These are phyloP conservation scores for Colletotrichum nymphaeae DNA, from an alignment of 2,329 filamentous ascomycete species.

Conservation along the genomic window DNA sequence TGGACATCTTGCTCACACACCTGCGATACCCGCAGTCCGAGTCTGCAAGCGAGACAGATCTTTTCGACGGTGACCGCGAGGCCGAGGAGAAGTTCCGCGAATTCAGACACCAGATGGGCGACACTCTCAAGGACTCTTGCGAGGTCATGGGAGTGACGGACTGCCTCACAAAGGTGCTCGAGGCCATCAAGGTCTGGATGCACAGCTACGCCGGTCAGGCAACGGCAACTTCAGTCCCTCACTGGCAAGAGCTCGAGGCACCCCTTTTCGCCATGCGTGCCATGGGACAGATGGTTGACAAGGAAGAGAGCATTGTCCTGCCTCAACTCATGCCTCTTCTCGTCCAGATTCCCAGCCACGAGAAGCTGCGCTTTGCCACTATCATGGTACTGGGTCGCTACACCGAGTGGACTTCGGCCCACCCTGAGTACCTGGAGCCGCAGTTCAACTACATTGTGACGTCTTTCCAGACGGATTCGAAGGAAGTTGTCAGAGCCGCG, in stretches of 20 bases:
- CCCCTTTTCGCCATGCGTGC: slow-evolving; percentile 95
- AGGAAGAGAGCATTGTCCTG: slow-evolving; percentile 86
- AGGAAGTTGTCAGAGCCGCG: slow-evolving; percentile 90
- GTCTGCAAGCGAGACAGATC: slow-evolving; percentile 77
- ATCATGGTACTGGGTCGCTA: slow-evolving; percentile 98
- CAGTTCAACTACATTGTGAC: slow-evolving; percentile 97
- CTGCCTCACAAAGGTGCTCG: slow-evolving; percentile 89
- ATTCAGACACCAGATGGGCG: slow-evolving; percentile 97
- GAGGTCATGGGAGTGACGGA: slow-evolving; percentile 95
- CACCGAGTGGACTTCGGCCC: slow-evolving; percentile 96
- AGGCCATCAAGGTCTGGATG: slow-evolving; percentile 90
- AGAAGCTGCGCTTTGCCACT: slow-evolving; percentile 97
- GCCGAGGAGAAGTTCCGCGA: slow-evolving; percentile 97
- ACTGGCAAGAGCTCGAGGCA: slow-evolving; percentile 97
- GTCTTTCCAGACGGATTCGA: slow-evolving; percentile 88
- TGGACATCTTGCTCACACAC: slow-evolving; percentile 92
- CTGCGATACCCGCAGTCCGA: slow-evolving; percentile 88
- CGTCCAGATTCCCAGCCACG: slow-evolving; percentile 92
- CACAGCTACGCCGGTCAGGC: slow-evolving; percentile 82
- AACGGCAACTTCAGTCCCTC: slow-evolving; percentile 79
- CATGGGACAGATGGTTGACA: slow-evolving; percentile 95
- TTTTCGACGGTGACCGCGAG: slow-evolving; percentile 96
- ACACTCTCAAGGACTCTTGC: slow-evolving; percentile 96
- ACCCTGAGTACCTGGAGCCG: slow-evolving; percentile 90
- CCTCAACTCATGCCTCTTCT: slow-evolving; percentile 93